phyloP scores from a whole-genome alignment of 345 rosid genomes.

The Sonneratia caseolaris region DNA sequence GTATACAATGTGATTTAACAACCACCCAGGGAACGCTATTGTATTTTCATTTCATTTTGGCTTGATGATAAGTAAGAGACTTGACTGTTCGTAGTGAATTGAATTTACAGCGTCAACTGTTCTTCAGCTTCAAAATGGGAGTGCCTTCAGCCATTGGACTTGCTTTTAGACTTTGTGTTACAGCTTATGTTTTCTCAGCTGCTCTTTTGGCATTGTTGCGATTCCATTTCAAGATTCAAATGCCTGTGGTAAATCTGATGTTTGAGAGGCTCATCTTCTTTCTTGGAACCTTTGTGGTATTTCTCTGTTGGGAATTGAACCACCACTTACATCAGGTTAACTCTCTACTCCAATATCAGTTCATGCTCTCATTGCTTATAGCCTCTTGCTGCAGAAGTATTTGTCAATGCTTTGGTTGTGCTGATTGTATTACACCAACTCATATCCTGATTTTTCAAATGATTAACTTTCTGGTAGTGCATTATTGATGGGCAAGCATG shows the following conservation, averaged over 20 bases:
- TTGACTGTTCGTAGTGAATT: constrained; percentile 12
- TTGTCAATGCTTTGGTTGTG: background rate
- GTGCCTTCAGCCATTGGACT: constrained; percentile 40
- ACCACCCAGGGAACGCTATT: background rate
- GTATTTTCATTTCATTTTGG: background rate
- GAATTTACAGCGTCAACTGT: constrained; percentile 56
- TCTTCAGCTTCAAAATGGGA: constrained; percentile 86
- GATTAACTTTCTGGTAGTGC: background rate
- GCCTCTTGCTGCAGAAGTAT: background rate
- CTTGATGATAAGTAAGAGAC: background rate
- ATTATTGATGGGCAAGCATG: background rate
- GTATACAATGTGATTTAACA: background rate
- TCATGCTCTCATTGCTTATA: background rate
- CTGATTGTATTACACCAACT: background rate
- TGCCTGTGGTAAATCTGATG: constrained; percentile 34
- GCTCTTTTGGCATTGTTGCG: constrained; percentile 35
- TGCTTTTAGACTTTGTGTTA: constrained; percentile 52
- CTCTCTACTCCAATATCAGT: background rate
- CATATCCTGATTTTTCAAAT: background rate
- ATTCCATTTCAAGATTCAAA: constrained; percentile 23
- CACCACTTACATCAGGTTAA: constrained; percentile 80
- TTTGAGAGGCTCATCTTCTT: constrained; percentile 43
- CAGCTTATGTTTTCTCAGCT: constrained; percentile 36
- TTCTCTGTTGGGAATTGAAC: constrained; percentile 83
- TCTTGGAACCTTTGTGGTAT: constrained; percentile 44